Percentiles rank a stretch among this genome's conserved stretches.
Conservation (phyloP, 2,329 filamentous ascomycete genomes). For the Parafenestella ontariensis region DNA sequence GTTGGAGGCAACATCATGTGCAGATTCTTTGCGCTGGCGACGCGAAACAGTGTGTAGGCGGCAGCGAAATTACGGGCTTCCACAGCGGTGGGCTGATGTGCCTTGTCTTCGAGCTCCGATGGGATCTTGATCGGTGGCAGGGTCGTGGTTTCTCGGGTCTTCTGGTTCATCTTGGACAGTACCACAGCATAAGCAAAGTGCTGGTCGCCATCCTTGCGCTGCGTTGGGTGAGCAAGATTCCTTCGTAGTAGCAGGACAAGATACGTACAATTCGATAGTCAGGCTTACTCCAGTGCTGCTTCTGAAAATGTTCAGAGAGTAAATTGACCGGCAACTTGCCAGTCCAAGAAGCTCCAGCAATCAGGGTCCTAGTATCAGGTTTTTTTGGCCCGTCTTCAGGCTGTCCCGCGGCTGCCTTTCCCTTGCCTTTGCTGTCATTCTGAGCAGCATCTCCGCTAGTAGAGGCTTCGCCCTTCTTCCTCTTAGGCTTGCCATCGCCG, state of each 20-base stretch:
- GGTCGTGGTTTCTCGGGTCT: slow-evolving; percentile 78
- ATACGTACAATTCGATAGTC: slow-evolving; percentile 78
- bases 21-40: slow-evolving; percentile 94
- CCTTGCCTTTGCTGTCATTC: slow-evolving; percentile 43
- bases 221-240: neutral
- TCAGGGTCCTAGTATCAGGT: slow-evolving; percentile 74
- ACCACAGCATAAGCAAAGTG: slow-evolving; percentile 79
- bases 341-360: slow-evolving; percentile 95
- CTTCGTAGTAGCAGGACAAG: neutral
- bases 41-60: slow-evolving; percentile 87
- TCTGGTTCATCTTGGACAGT: slow-evolving; percentile 74
- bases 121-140: slow-evolving; percentile 86
- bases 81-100: slow-evolving; percentile 77
- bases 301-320: slow-evolving; percentile 92
- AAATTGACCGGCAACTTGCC: slow-evolving; percentile 95
- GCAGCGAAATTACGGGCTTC: slow-evolving; percentile 95
- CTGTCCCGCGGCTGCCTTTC: slow-evolving; percentile 33
- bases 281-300: slow-evolving; percentile 92
- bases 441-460: slow-evolving; percentile 8
- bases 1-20: slow-evolving; percentile 93
- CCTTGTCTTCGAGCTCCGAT: slow-evolving; percentile 75
- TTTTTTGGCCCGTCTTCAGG: slow-evolving; percentile 60
- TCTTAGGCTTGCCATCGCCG: slow-evolving; percentile 54
- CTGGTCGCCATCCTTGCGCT: slow-evolving; percentile 76
- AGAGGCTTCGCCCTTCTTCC: slow-evolving; percentile 44